Evolutionary conservation across 2,329 filamentous ascomycete genomes (phyloP), one percentile per base, ranked within the genome.

Genomic region (Teratosphaeria gauchensis): DNA sequence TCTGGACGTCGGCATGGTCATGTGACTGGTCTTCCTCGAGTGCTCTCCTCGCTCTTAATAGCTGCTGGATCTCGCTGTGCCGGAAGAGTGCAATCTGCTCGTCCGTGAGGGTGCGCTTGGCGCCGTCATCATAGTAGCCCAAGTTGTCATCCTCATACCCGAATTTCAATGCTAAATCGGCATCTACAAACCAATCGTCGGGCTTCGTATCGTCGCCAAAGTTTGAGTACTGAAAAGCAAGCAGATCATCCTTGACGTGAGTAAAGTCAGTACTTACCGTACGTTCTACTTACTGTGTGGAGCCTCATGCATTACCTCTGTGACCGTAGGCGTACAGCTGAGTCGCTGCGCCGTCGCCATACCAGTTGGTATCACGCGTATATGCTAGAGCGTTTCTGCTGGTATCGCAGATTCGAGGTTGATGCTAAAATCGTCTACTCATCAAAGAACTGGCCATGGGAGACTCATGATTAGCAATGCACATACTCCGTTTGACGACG

Each of bases 71-170:
- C 73, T 97, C 92, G 1, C 89, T 92, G 70, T 95, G 90, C 61
- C 92, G 82, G 71, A 96, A 96, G 61, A 96, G 92, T 56, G 84
- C 84, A 65, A 96, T 90, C 76, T 96, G 89, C 66, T 91, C 89
- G 68, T 96, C 89, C 9, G 92, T 96, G 66, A 97, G 78, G 19
- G 91, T 96, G 48, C 92, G 87, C 71, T 94, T 94, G 61, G 85
- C 84, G 2, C 92, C 92, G 69, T 97, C 92, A 0, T 82, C 74
- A 65, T 97, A 97, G 73, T 90, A 92, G 19, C 91, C 92, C 16
- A 96, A 77, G 0, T 76, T 84, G 1, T 77, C 87, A 46, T 86
- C 82, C 30, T 85, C 83, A 31, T 81, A 79, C 19, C 78, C 71
- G 63, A 58, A 70, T 19, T 59, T 60, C 55, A 69, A 53, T 14